Evolutionary conservation across 1,284 basidiomycete genomes (phyloP), one percentile per base, ranked within the genome.

Genomic region (Apiotrichum domesticum): DNA sequence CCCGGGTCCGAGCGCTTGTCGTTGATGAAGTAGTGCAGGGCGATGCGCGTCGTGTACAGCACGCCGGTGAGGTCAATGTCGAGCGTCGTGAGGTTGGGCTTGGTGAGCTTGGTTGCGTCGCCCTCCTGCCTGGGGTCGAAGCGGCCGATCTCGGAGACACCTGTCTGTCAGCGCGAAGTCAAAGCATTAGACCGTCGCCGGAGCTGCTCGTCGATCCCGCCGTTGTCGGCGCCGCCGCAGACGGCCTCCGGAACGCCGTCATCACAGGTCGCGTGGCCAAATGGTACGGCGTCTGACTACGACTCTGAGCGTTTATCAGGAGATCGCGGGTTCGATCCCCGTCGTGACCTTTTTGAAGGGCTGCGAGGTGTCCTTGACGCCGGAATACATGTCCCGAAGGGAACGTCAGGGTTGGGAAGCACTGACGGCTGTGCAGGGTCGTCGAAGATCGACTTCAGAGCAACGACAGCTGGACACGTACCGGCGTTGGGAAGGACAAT

Each of bases 401-500:
- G 29, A 3, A 29, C 29, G 3, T 29, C 29, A 29, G 29, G 29
- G 29, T n/a, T n/a, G n/a, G 29, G 29, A 29, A 29, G 29, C 29
- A 29, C 29, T 29, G 29, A 3, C 29, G 29, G 29, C 29, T 3
- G 29, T 29, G 29, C 29, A 29, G 29, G 3, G 29, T 3, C 29
- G 29, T 29, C 29, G 3, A 29, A 3, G 29, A 29, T 29, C 29
- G 29, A 29, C 29, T 29, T 29, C 29, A 29, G 29, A 29, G 29
- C 14, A 39, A 9, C 37, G 14, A 10, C 10, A 39, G 37, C 41
- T 42, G 2, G 10, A 42, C 41, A 42, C 41, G 6, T 42, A 42
- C 59, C 49, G 6, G 60, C 60, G 39, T 62, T 62, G 48, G 60
- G 60, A 9, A 62, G 60, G 8, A 62, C 56, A n/a, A 62, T 45